Evolutionary conservation across 148 eudicot species (phyloP).

Genomic region (Chenopodium suecicum): DNA sequence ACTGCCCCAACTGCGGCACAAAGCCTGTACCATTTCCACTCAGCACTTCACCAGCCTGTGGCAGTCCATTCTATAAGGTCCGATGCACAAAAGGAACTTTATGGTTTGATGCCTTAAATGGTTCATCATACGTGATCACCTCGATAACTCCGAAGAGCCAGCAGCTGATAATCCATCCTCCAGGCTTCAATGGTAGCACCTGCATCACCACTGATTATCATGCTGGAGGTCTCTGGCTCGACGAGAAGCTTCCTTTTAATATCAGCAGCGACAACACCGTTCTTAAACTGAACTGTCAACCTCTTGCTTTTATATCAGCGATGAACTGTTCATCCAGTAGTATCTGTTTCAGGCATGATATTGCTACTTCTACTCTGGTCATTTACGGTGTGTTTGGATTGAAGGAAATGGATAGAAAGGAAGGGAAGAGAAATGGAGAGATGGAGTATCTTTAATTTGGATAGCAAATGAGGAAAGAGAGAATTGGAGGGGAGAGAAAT

Average conservation of each 20-base stretch:
- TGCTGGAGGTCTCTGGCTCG: conserved; percentile 33
- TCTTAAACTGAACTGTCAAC: conserved; percentile 41
- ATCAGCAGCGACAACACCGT: conserved; percentile 47
- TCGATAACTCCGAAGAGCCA: conserved; percentile 30
- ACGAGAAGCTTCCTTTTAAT: conserved; percentile 40
- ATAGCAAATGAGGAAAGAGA: too few relatives aligned
- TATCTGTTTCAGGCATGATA: conserved; percentile 37
- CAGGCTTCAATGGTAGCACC: neutral
- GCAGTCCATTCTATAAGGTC: conserved; percentile 45
- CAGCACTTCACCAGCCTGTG: conserved; percentile 45
- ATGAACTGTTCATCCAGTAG: conserved; percentile 51
- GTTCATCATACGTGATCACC: conserved; percentile 32
- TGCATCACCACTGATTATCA: conserved; percentile 22
- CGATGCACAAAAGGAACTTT: conserved; percentile 39
- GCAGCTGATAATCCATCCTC: conserved; percentile 14
- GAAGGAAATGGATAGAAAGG: too few relatives aligned
- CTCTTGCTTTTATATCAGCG: conserved; percentile 37
- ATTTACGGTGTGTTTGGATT: too few relatives aligned
- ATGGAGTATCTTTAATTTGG: too few relatives aligned
- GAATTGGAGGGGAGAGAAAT: too few relatives aligned
- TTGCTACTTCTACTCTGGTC: neutral
- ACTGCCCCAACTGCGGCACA: conserved; percentile 27
- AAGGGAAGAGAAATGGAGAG: too few relatives aligned
- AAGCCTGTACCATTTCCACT: conserved; percentile 29
- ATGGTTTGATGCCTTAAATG: conserved; percentile 34